phyloP scores from a whole-genome alignment of 2,329 filamentous ascomycete genomes.

The Aspergillus pseudoglaucus region DNA sequence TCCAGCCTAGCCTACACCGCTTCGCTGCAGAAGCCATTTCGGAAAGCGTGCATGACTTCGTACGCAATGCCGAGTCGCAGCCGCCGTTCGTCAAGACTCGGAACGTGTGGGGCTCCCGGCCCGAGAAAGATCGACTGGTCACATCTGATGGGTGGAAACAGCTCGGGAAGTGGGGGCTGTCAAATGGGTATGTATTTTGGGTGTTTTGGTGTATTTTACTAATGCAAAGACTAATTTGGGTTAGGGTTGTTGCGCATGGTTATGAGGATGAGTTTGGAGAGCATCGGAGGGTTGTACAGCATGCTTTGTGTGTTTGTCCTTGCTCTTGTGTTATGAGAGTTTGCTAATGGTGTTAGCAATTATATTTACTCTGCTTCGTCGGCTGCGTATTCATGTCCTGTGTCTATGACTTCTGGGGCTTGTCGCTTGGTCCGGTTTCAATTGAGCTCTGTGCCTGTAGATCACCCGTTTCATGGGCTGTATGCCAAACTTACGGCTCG shows the following conservation, averaged over 20 bases:
- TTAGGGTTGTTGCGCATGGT: constrained; percentile 13
- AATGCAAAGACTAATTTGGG: no score
- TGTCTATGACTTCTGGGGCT: constrained; percentile 51
- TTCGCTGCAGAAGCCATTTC: constrained; percentile 29
- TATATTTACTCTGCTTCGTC: constrained; percentile 57
- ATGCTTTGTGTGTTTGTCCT: constrained; percentile 20
- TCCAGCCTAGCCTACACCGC: constrained; percentile 27
- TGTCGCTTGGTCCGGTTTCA: constrained; percentile 25
- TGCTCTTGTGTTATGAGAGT: neutral
- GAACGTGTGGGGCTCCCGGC: constrained; percentile 53
- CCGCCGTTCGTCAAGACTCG: constrained; percentile 55
- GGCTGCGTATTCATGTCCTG: constrained; percentile 58
- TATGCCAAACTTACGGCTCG: constrained; percentile 14
- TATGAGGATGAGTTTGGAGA: constrained; percentile 17
- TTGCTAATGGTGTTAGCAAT: constrained; percentile 12
- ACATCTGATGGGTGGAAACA: constrained; percentile 60
- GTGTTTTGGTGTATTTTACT: no score
- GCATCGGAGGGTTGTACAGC: constrained; percentile 18
- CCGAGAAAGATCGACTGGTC: constrained; percentile 52
- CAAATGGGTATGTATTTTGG: constrained; percentile 16
- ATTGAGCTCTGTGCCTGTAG: constrained; percentile 4
- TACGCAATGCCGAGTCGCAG: constrained; percentile 58
- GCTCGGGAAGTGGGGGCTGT: constrained; percentile 28
- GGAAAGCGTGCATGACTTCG: constrained; percentile 22
- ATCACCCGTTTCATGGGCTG: constrained; percentile 7